A percentile compares a stretch with the other conserved stretches of the same genome.
Conservation (phyloP, 768 basidiomycete genomes). For the Termitomyces titanicus region DNA sequence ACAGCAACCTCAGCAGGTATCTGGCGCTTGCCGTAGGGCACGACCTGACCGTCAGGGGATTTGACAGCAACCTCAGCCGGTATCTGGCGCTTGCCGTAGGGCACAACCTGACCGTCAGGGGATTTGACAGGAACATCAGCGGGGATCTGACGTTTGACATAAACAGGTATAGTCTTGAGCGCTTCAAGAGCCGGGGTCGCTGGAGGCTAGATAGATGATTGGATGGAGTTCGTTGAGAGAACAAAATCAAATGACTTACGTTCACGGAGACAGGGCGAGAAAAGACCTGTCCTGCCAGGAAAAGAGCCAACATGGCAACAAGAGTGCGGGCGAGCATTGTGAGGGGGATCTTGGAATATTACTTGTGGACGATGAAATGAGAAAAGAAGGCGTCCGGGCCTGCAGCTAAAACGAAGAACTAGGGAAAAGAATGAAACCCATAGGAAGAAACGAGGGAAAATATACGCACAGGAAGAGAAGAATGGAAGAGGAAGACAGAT, state of each 20-base stretch:
- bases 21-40: conserved; percentile 15
- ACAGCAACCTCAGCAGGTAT: conserved; percentile 23
- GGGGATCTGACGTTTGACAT: conserved; percentile 34
- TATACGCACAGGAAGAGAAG: conserved; percentile 11
- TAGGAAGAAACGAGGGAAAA: background rate
- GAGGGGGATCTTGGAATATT: conserved; percentile 9
- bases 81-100: conserved; percentile 17
- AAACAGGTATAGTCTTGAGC: conserved; percentile 40
- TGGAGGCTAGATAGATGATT: conserved; percentile 24
- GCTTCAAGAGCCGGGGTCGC: conserved; percentile 27
- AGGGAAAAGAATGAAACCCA: background rate
- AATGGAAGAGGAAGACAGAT: conserved; percentile 1
- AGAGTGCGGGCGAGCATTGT: conserved; percentile 46
- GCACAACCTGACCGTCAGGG: conserved; percentile 13
- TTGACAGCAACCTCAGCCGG: conserved; percentile 24
- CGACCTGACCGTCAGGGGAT: conserved; percentile 16
- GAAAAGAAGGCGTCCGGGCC: conserved; percentile 20
- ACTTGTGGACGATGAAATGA: conserved; percentile 6
- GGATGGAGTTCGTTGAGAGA: background rate
- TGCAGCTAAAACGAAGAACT: conserved; percentile 14
- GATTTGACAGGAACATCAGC: conserved; percentile 25
- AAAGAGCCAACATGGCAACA: conserved; percentile 35
- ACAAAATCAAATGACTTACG: conserved; percentile 18
- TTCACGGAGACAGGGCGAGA: conserved; percentile 40
- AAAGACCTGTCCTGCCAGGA: conserved; percentile 42